These are phyloP conservation scores for Cryptococcus amylolentus DNA, from an alignment of 1,284 basidiomycete genomes.

Conservation along the genomic window DNA sequence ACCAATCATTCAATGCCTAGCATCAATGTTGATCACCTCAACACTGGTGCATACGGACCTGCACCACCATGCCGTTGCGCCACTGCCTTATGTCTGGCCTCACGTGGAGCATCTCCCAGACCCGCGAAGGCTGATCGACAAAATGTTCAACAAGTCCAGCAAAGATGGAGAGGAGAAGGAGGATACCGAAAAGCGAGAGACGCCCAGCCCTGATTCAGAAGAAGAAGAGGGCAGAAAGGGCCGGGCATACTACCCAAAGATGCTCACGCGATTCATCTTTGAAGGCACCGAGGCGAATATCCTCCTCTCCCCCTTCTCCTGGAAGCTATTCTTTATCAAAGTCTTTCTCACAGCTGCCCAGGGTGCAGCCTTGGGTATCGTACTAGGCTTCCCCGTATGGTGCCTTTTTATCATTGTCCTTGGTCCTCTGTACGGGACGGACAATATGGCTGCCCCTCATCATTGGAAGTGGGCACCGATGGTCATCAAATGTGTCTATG, in stretches of 20 bases:
- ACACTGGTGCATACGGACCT: constrained; percentile 50
- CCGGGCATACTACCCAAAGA: constrained; percentile 34
- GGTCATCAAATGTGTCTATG: constrained; percentile 48
- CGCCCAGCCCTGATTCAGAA: neutral
- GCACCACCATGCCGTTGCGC: constrained; percentile 40
- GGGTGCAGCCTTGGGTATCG: constrained; percentile 43
- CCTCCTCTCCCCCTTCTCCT: constrained; percentile 22
- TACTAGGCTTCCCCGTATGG: constrained; percentile 49
- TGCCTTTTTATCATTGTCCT: constrained; percentile 46
- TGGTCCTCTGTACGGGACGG: constrained; percentile 45
- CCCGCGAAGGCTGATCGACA: constrained; percentile 25
- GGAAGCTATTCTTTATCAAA: constrained; percentile 3
- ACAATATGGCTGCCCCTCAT: constrained; percentile 30
- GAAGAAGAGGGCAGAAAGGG: neutral
- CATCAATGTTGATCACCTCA: constrained; percentile 49
- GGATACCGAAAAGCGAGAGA: neutral
- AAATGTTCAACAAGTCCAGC: neutral
- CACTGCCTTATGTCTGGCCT: constrained; percentile 49
- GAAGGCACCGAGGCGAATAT: constrained; percentile 51
- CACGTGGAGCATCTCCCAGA: constrained; percentile 49
- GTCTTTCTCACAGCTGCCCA: constrained; percentile 43
- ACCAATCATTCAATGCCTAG: constrained; percentile 45
- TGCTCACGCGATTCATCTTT: constrained; percentile 49
- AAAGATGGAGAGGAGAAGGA: neutral
- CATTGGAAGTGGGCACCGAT: constrained; percentile 45